Evolutionary conservation across 345 rosid genomes (phyloP).

Genomic region (Brassica incana): DNA sequence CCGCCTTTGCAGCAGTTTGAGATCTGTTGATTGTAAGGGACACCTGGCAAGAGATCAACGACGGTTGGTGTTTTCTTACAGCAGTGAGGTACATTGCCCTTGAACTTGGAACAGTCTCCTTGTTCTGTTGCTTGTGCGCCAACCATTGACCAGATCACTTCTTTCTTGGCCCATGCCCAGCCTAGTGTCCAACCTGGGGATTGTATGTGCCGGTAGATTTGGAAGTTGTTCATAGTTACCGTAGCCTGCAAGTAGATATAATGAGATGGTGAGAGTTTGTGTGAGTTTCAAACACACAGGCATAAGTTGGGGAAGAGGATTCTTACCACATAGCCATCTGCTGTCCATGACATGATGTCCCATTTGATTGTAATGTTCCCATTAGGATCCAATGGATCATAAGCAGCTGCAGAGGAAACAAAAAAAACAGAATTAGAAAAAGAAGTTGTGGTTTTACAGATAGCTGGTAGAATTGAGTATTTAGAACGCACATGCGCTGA

Average conservation of each 20-base stretch:
- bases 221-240: slow-evolving; percentile 75
- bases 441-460: slow-evolving; percentile 1
- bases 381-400: slow-evolving; percentile 88
- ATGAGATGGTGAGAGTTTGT: slow-evolving; percentile 19
- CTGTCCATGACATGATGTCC: slow-evolving; percentile 87
- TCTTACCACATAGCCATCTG: slow-evolving; percentile 83
- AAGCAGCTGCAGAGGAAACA: slow-evolving; percentile 62
- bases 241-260: slow-evolving; percentile 52
- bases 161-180: slow-evolving; percentile 94
- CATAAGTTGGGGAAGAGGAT: not conserved
- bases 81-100: slow-evolving; percentile 77
- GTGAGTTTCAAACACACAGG: not conserved
- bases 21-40: slow-evolving; percentile 76
- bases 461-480: not conserved
- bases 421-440: slow-evolving; percentile 3
- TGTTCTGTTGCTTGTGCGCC: slow-evolving; percentile 90
- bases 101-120: slow-evolving; percentile 96
- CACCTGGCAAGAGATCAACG: slow-evolving; percentile 78
- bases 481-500: slow-evolving; percentile 46
- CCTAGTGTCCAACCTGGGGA: slow-evolving; percentile 85
- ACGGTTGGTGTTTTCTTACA: slow-evolving; percentile 73
- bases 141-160: slow-evolving; percentile 74
- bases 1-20: slow-evolving; percentile 93
- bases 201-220: slow-evolving; percentile 70
- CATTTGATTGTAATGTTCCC: slow-evolving; percentile 85